Conservation (phyloP, 2,329 filamentous ascomycete genomes). For the Orbilia javanica region DNA sequence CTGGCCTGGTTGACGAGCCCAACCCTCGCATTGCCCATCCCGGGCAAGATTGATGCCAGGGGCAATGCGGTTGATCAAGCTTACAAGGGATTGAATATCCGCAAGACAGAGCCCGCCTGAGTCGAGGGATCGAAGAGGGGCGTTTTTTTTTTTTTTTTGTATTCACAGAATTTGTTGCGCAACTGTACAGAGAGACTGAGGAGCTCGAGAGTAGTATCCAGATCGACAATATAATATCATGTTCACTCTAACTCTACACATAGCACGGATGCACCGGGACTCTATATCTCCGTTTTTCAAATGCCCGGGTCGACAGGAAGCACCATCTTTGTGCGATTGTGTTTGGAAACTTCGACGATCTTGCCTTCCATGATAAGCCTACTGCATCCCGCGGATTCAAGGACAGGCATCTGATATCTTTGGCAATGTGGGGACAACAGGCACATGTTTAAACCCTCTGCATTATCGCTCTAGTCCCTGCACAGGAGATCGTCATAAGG, state of each 20-base stretch:
- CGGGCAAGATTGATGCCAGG: slow-evolving; percentile 8
- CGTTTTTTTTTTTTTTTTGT: background rate
- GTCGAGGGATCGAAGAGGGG: too few relatives aligned
- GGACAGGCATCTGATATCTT: slow-evolving; percentile 41
- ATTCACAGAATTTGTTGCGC: too few relatives aligned
- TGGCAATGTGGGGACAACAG: slow-evolving; percentile 12
- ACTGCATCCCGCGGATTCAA: slow-evolving; percentile 13
- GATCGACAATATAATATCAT: too few relatives aligned
- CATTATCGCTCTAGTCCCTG: slow-evolving; percentile 27
- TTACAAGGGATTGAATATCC: too few relatives aligned
- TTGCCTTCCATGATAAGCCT: slow-evolving; percentile 45
- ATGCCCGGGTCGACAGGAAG: slow-evolving; percentile 1
- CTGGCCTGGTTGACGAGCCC: slow-evolving; percentile 13
- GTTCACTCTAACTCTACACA: too few relatives aligned
- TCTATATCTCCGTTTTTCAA: background rate
- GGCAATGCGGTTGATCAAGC: slow-evolving; percentile 1
- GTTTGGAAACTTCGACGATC: background rate
- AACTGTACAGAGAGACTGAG: too few relatives aligned
- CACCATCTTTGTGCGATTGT: background rate
- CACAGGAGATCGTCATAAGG: slow-evolving; percentile 35
- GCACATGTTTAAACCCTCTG: slow-evolving; percentile 34
- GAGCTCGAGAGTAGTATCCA: too few relatives aligned
- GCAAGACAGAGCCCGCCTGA: too few relatives aligned
- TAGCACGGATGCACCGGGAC: too few relatives aligned
- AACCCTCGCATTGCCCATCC: slow-evolving; percentile 8